Evolutionary conservation across 257 asterid species (phyloP), one percentile per base, ranked within the genome.

Genomic region (Craterostigma plantagineum): DNA sequence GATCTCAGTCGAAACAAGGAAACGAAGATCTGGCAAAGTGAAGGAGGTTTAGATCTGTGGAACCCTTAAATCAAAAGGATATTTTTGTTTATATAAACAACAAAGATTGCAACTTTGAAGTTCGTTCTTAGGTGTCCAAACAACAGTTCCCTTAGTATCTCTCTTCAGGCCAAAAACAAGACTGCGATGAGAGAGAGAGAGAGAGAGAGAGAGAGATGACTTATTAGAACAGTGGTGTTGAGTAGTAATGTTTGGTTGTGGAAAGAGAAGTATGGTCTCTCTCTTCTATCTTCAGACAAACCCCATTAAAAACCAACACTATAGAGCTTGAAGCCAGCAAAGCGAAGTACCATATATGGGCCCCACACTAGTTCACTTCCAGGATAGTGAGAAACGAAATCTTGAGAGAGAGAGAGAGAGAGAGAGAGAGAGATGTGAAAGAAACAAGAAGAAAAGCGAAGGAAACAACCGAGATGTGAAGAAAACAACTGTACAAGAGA

Each of bases 251-350:
- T n/a, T n/a, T n/a, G n/a, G n/a, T 76, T 68, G 67, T 62, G 70
- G 71, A 54, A 66, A 10, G 11, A 36, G 12, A 12, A 12, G 11
- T 8, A 54, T 69, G 69, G 65, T 52, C 61, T 58, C 50, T 54
- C 76, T 71, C 57, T 67, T 70, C 72, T 56, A 70, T 64, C 76
- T 68, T 65, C 67, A 71, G 79, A 76, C 84, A 73, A 70, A 58
- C 71, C 63, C 90, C 84, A 81, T 81, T 67, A 86, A 81, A 75
- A 70, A 61, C 76, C 82, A 72, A 70, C 79, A 64, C 66, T 50
- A 66, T 65, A 57, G 72, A 81, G 79, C 92, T 86, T 63, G 46
- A 63, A 67, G 67, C 81, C 90, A 80, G 86, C 92, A 52, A 64
- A 64, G 80, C 81, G 64, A 58, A 53, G 76, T 76, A 64, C 81